Conservation (phyloP, 2,329 filamentous ascomycete species). For the Sporothrix sp. region DNA sequence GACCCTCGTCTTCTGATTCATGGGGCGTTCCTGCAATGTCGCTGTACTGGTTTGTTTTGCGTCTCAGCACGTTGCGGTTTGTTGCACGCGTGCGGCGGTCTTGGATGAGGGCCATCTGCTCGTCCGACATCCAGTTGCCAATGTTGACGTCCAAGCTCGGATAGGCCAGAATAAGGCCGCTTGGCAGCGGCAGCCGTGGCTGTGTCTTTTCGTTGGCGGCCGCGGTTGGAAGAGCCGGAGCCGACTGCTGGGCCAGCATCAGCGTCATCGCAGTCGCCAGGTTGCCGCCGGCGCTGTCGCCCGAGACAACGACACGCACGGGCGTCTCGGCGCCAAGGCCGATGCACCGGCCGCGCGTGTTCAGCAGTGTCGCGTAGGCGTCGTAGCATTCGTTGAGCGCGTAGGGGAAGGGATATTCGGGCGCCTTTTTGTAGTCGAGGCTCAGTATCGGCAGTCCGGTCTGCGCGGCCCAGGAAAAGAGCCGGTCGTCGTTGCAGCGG, state of each 20-base stretch:
- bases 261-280: constrained; percentile 70
- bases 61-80: constrained; percentile 66
- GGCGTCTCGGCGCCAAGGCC: constrained; percentile 57
- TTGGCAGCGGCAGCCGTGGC: constrained; percentile 54
- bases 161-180: constrained; percentile 78
- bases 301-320: constrained; percentile 63
- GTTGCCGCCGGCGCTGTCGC: constrained; percentile 77
- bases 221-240: constrained; percentile 34
- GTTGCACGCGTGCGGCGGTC: constrained; percentile 69
- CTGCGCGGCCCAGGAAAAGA: constrained; percentile 84
- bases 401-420: constrained; percentile 76
- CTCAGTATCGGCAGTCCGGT: constrained; percentile 83
- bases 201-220: constrained; percentile 34
- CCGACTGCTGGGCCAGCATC: constrained; percentile 83
- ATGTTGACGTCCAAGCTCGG: constrained; percentile 94
- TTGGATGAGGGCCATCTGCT: constrained; percentile 90
- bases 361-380: constrained; percentile 65
- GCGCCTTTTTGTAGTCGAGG: constrained; percentile 81
- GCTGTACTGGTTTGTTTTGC: constrained; percentile 84
- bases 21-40: constrained; percentile 75
- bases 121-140: constrained; percentile 97
- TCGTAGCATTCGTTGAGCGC: constrained; percentile 83
- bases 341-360: constrained; percentile 63
- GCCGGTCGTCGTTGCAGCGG: constrained; percentile 86
- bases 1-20: constrained; percentile 65